Base-by-base conservation (phyloP, 2,329 filamentous ascomycete species). In the Talaromyces sp. region DNA sequence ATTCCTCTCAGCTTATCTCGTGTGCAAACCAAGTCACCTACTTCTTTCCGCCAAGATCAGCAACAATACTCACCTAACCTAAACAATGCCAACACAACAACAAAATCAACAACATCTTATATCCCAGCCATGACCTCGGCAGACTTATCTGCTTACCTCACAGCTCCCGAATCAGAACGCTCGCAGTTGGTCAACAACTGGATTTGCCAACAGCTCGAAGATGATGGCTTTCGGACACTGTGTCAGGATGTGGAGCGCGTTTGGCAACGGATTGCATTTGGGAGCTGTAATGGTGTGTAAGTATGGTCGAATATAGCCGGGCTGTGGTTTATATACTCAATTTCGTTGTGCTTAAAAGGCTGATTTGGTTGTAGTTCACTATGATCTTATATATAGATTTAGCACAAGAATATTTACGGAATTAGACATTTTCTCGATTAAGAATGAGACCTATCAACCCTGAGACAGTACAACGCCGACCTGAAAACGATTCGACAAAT, bases 201-300 rank as follows among this genome's bases (percentile, higher is more conserved):
- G 75, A 74, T 82, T 52, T 81, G 79, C 58, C 68, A 73, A 14
- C 72, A 79, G 61, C 70, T 82, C 1, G 75, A 81, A 35, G 75
- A 80, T 31, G 77, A 80, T 27, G 69, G 64, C 3, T 82, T 82
- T 61, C 66, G 77, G 31, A 66, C 70, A 31, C 69, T 82, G 13
- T 80, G 78, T 62, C 71, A 78, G 68, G 76, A 78, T 67, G 69
- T 81, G 5, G 77, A 81, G 60, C 72, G 72, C 1, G 71, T 77
- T 19, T 81, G 79, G 79, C 71, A 69, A 59, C 71, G 79, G 13
- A 73, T 80, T 70, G 76, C 74, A 6, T 75, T 80, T 69, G 79
- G 79, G 1, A 68, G 66, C 54, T 70, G 64, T 64, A 60, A 16
- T 45, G 13, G 14, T 9, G 27, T 39, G 35, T 52, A 22, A 41